phyloP scores from a whole-genome alignment of 768 basidiomycete species.

The Sporobolomyces roseus region DNA sequence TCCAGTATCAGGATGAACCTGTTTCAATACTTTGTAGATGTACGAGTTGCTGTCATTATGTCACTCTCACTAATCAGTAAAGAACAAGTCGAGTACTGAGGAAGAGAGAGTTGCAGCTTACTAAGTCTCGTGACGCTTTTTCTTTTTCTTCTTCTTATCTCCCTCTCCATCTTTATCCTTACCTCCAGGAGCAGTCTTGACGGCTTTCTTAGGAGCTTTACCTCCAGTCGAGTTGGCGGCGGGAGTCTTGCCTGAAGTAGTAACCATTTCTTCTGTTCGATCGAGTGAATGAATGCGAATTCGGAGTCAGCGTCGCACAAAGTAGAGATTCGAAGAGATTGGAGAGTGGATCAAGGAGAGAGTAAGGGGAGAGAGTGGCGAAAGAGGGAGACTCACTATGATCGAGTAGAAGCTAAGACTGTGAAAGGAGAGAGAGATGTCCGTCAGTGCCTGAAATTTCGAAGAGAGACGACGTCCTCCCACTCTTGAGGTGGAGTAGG shows the following conservation, averaged over 20 bases:
- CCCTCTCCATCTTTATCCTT: background rate
- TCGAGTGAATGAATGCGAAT: background rate
- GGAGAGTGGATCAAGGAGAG: background rate
- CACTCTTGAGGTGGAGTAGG: no score
- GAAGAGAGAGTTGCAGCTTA: conserved; percentile 46
- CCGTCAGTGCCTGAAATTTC: no score
- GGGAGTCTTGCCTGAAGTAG: background rate
- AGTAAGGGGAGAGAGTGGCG: background rate
- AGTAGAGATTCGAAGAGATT: no score
- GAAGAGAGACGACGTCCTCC: no score
- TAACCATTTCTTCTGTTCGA: background rate
- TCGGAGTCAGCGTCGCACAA: no score
- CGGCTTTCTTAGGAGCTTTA: conserved; percentile 42
- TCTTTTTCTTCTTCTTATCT: conserved; percentile 49
- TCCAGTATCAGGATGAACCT: conserved; percentile 97
- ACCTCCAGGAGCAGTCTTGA: conserved; percentile 48
- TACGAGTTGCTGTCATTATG: no score
- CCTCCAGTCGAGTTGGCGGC: conserved; percentile 21
- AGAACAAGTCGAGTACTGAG: no score
- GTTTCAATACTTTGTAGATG: conserved; percentile 95
- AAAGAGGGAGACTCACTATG: no score
- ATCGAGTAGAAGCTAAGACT: no score
- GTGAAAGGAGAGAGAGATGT: no score
- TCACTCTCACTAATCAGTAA: no score
- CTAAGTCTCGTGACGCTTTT: no score